A percentile compares a stretch with the other conserved stretches of the same genome.
These are phyloP conservation scores for Elaphomyces granulatus DNA, from an alignment of 495 filamentous ascomycete species.

Conservation along the genomic window DNA sequence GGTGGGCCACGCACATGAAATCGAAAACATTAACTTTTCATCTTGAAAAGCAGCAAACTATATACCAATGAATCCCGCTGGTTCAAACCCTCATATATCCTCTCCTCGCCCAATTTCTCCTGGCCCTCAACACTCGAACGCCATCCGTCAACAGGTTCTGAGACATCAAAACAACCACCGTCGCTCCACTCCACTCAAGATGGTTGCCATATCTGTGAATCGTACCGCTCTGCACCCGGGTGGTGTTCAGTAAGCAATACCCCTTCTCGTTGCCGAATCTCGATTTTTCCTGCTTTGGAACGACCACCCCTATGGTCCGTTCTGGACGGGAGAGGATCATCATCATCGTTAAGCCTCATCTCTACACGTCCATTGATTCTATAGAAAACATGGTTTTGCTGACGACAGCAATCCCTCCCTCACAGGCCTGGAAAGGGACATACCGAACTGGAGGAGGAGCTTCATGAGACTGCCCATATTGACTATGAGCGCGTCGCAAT, in stretches of 20 bases:
- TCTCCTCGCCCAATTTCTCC: conserved; percentile 29
- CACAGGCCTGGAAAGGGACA: conserved; percentile 67
- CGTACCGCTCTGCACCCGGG: conserved; percentile 79
- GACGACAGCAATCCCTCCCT: conserved; percentile 11
- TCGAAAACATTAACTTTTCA: too few relatives aligned
- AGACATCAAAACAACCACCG: conserved; percentile 51
- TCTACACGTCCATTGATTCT: too few relatives aligned
- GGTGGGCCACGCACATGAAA: too few relatives aligned
- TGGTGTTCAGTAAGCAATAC: conserved; percentile 68
- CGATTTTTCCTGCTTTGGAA: conserved; percentile 4
- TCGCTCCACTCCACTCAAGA: conserved; percentile 42
- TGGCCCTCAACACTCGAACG: conserved; percentile 40
- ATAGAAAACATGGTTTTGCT: too few relatives aligned
- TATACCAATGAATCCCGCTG: conserved; percentile 26
- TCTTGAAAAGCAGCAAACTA: too few relatives aligned
- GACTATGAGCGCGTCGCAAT: conserved; percentile 98
- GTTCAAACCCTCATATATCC: conserved; percentile 34
- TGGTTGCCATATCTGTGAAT: conserved; percentile 74
- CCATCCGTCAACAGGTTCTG: conserved; percentile 42
- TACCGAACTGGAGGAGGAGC: conserved; percentile 93
- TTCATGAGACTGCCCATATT: conserved; percentile 97
- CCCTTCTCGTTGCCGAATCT: conserved; percentile 7
- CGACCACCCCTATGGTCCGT: too few relatives aligned
- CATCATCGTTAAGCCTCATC: too few relatives aligned
- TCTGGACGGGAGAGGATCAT: too few relatives aligned